phyloP scores from a whole-genome alignment of 2,329 filamentous ascomycete genomes.

The Stenocarpella maydis region DNA sequence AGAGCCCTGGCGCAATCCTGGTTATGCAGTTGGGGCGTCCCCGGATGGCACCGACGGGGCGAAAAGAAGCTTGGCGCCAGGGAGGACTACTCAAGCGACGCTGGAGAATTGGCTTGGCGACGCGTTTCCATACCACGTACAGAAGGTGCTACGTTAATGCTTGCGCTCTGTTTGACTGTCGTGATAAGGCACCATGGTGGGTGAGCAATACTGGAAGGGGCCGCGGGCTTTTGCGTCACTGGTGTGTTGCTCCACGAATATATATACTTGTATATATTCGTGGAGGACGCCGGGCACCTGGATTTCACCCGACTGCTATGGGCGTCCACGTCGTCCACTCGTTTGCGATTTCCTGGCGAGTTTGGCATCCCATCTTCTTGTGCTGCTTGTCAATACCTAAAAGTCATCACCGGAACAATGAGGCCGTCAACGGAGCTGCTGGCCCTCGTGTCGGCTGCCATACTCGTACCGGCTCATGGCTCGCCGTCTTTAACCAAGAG shows the following conservation, averaged over 20 bases:
- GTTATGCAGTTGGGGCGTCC: not conserved
- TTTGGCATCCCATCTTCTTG: not conserved
- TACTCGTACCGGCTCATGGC: slow-evolving; percentile 9
- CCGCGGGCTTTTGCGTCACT: not conserved
- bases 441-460: slow-evolving; percentile 8
- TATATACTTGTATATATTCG: too few species aligned
- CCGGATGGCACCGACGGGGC: not conserved
- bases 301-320: not conserved
- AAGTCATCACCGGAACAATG: not conserved
- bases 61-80: slow-evolving; percentile 21
- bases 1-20: not conserved
- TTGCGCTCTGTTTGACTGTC: slow-evolving; percentile 1
- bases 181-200: slow-evolving; percentile 21
- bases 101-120: slow-evolving; percentile 10
- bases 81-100: slow-evolving; percentile 17
- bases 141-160: slow-evolving; percentile 12
- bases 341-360: not conserved
- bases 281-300: not conserved
- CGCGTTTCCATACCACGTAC: slow-evolving; percentile 16
- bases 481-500: not conserved
- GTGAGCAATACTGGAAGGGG: not conserved
- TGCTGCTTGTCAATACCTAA: not conserved
- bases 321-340: not conserved
- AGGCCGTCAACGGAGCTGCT: slow-evolving; percentile 5
- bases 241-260: not conserved